Base-by-base conservation (phyloP, 2,329 filamentous ascomycete genomes). In the Xylaria sp. region DNA sequence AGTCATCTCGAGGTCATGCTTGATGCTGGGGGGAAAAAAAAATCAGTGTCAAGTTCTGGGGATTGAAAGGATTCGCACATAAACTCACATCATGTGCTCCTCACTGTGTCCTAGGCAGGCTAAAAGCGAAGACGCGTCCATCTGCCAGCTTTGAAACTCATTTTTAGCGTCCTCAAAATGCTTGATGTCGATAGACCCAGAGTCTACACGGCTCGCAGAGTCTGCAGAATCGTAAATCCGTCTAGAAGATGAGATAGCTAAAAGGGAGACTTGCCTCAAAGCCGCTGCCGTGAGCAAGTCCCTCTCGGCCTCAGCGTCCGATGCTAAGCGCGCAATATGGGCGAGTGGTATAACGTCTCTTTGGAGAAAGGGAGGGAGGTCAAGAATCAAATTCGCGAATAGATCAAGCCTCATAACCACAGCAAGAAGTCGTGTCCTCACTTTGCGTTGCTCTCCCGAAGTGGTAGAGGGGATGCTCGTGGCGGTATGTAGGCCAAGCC, bases 1-100 rank as follows among this genome's bases (percentile, higher is more conserved):
- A 17, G 49, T 52, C 43, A 52, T 52, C 42, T 52, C 49, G 34
- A 52, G 43, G 34, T 52, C 49, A n/a, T 46, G 26, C 43, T 46
- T 52, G 8, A 46, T 46, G 20, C 49, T 52, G 21, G 24, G 11
- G n/a, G n/a, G n/a, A n/a, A n/a, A n/a, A 26, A 44, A 39, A 7
- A 39, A 17, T 50, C 20, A 50, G 41, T 22, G 26, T 26, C 20
- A 29, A 37, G 5, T 6, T 22, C 39, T 17, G 20, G 6, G 5
- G 42, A 20, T 34, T n/a, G n/a, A n/a, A 18, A 5, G 20, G 19
- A 38, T n/a, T 22, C 39, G 4, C 11, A 39, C 39, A 20, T 20
- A 13, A 11, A 34, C 49, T 46, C 26, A 52, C 49, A 41, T 17
- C 20, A 13, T 46, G n/a, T 41, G 37, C 17, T 46, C 49, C 24